phyloP scores from a whole-genome alignment of 768 basidiomycete genomes.

The Calocera cornea region DNA sequence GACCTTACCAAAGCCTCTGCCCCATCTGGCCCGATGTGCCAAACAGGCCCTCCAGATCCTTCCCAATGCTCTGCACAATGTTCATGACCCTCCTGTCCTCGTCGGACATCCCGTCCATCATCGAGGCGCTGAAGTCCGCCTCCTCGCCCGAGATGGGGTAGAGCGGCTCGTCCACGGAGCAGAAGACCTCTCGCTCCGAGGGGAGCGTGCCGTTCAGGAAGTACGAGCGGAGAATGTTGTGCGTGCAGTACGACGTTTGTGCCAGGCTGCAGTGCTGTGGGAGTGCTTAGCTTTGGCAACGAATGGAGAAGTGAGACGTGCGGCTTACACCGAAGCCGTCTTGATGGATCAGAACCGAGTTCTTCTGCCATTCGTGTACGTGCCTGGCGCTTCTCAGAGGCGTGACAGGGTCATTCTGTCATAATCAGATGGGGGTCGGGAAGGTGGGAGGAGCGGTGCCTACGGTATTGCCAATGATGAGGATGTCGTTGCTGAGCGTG shows the following conservation, averaged over 20 bases:
- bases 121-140: neutral
- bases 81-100: neutral
- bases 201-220: constrained; percentile 23
- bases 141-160: constrained; percentile 11
- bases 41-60: neutral
- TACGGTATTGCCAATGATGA: constrained; percentile 15
- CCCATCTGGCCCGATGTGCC: neutral
- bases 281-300: neutral
- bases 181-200: constrained; percentile 15
- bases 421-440: neutral
- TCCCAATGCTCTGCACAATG: neutral
- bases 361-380: constrained; percentile 17
- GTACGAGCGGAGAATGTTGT: constrained; percentile 15
- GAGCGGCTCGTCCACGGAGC: constrained; percentile 15
- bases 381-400: constrained; percentile 19
- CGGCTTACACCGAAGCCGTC: constrained; percentile 18
- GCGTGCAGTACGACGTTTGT: constrained; percentile 20
- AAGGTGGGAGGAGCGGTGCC: neutral
- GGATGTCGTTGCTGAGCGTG: constrained; percentile 11
- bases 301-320: neutral
- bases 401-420: constrained; percentile 20
- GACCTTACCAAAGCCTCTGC: neutral
- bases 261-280: constrained; percentile 15
- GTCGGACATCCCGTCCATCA: neutral
- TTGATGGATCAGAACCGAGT: constrained; percentile 22